Evolutionary conservation across 441 rosid genomes (phyloP).

Genomic region (Erysimum cheiri): DNA sequence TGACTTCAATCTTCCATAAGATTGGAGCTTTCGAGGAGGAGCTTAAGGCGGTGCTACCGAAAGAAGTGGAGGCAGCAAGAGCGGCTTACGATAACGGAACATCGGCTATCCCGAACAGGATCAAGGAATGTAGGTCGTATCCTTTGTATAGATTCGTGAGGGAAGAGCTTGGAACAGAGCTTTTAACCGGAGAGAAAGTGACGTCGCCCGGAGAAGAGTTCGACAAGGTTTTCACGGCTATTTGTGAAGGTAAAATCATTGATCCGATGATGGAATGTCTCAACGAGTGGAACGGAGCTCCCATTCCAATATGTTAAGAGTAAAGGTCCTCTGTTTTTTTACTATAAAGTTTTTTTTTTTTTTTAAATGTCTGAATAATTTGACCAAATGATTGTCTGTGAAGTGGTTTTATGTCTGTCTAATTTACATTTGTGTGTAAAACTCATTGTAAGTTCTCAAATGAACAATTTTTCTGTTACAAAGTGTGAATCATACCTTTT

Average conservation of each 20-base stretch:
- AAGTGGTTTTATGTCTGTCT: slow-evolving; percentile 27
- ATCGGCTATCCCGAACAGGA: slow-evolving; percentile 56
- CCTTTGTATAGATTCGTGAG: slow-evolving; percentile 72
- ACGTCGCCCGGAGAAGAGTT: slow-evolving; percentile 74
- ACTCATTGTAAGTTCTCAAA: slow-evolving; percentile 41
- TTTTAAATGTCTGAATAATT: slow-evolving; percentile 25
- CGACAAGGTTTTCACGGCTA: slow-evolving; percentile 56
- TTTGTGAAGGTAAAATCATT: slow-evolving; percentile 62
- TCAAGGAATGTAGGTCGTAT: slow-evolving; percentile 76
- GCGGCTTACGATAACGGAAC: slow-evolving; percentile 53
- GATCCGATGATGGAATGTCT: slow-evolving; percentile 81
- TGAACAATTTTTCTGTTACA: slow-evolving; percentile 38
- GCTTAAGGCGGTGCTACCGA: slow-evolving; percentile 58
- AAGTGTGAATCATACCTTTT: slow-evolving; percentile 36
- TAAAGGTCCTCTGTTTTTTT: slow-evolving; percentile 26
- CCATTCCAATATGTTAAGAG: slow-evolving; percentile 56
- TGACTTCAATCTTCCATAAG: slow-evolving; percentile 71
- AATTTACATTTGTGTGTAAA: slow-evolving; percentile 25
- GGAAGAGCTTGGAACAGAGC: slow-evolving; percentile 60
- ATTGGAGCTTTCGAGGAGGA: slow-evolving; percentile 70
- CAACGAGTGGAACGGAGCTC: slow-evolving; percentile 72
- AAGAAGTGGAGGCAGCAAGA: slow-evolving; percentile 65
- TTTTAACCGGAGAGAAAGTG: slow-evolving; percentile 68
- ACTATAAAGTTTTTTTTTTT: neutral
- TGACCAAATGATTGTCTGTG: slow-evolving; percentile 35